Conservation (phyloP, 176 grass and related monocot genomes). For the Oryza meyeriana region DNA sequence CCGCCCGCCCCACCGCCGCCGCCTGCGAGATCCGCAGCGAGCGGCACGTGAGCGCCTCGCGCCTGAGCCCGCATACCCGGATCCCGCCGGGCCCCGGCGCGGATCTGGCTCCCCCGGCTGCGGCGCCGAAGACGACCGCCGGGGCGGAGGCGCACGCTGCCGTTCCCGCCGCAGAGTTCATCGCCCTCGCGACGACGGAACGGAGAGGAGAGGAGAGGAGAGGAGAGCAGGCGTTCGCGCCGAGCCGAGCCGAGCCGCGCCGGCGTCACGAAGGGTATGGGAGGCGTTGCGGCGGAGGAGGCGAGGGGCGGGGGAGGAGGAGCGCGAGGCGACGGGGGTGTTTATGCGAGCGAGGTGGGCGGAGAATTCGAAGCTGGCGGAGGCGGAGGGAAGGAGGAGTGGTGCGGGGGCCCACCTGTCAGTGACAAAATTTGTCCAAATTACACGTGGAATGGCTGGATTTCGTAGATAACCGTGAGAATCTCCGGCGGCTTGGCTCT, state of each 20-base stretch:
- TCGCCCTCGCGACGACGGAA: not conserved
- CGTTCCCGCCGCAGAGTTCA: constrained; percentile 45
- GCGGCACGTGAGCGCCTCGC: constrained; percentile 29
- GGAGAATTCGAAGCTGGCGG: constrained; percentile 54
- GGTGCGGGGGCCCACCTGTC: too few species aligned
- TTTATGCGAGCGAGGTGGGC: constrained; percentile 39
- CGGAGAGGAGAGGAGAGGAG: not conserved
- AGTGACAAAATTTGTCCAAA: not conserved
- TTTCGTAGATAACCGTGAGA: too few species aligned
- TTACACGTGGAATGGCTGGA: too few species aligned
- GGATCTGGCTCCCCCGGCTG: constrained; percentile 32
- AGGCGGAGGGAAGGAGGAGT: not conserved
- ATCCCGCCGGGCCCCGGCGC: constrained; percentile 7
- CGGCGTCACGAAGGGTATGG: too few species aligned
- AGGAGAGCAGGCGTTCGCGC: not conserved
- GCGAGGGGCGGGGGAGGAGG: constrained; percentile 3
- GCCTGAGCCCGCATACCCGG: constrained; percentile 49
- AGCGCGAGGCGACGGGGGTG: not conserved
- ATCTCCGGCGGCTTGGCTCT: too few species aligned
- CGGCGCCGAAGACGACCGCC: too few species aligned
- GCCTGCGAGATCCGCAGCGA: constrained; percentile 27
- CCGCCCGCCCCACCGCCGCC: not conserved
- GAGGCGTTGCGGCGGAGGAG: not conserved
- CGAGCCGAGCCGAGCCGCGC: too few species aligned
- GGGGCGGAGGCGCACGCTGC: constrained; percentile 38